These are phyloP conservation scores for Rhizophagus prolifer DNA, from an alignment of 192 early-diverging fungal species.

Conservation along the genomic window DNA sequence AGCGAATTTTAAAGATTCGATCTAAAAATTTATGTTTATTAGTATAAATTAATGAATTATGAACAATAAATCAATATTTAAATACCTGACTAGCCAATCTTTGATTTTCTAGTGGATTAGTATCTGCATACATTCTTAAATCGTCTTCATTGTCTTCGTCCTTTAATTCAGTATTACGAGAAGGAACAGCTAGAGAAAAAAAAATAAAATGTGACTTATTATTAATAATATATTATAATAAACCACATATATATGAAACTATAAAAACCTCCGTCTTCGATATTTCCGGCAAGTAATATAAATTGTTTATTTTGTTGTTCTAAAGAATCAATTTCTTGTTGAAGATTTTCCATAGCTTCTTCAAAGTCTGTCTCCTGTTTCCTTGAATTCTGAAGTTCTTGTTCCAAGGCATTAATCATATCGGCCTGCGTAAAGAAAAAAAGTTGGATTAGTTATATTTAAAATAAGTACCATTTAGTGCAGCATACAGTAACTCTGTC, in stretches of 20 bases:
- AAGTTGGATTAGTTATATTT: too few relatives aligned
- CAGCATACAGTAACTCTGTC: too few relatives aligned
- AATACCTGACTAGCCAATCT: constrained; percentile 21
- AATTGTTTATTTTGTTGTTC: constrained; percentile 65
- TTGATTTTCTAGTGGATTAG: background rate
- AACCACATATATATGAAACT: background rate
- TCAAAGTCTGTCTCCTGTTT: constrained; percentile 69
- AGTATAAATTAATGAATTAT: constrained; percentile 9
- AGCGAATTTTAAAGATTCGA: constrained; percentile 72
- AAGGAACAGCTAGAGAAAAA: background rate
- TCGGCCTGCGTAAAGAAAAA: constrained; percentile 46
- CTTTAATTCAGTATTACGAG: background rate
- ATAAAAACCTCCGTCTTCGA: constrained; percentile 34
- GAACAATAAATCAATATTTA: background rate
- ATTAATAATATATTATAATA: background rate
- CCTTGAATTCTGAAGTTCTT: constrained; percentile 53
- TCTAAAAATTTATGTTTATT: constrained; percentile 39
- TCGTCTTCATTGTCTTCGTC: background rate
- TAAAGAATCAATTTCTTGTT: constrained; percentile 66
- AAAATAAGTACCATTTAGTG: too few relatives aligned
- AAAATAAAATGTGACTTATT: background rate
- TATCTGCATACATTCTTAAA: background rate
- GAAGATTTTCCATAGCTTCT: constrained; percentile 68
- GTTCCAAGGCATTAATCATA: constrained; percentile 59
- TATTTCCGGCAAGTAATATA: constrained; percentile 40